phyloP scores from a whole-genome alignment of 2,329 filamentous ascomycete genomes.

The Cryphonectria nitschkei region DNA sequence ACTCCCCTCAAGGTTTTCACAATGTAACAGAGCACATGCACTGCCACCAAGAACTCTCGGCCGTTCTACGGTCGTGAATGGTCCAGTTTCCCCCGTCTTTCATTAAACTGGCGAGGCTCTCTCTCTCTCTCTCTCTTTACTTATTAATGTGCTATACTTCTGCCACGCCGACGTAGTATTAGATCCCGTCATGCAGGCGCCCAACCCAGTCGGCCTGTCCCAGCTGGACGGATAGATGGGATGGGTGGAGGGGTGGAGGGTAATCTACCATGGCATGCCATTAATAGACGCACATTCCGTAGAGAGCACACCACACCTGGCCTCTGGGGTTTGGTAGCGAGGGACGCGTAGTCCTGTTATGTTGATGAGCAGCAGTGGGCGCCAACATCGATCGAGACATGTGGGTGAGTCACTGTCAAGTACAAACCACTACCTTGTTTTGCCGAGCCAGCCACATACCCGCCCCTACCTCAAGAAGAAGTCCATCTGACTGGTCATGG shows the following conservation, averaged over 20 bases:
- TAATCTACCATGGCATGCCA: neutral
- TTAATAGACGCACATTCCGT: slow-evolving; percentile 1
- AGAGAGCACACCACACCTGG: neutral
- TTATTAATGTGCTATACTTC: neutral
- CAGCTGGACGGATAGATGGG: neutral
- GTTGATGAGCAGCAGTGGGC: slow-evolving; percentile 15
- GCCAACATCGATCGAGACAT: slow-evolving; percentile 12
- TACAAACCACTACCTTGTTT: neutral
- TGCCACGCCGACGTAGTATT: neutral
- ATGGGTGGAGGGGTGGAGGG: neutral
- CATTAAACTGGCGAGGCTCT: neutral
- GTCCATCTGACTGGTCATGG: neutral
- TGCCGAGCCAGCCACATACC: slow-evolving; percentile 19
- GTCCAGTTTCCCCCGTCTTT: neutral
- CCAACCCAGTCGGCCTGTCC: neutral
- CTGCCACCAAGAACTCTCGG: neutral
- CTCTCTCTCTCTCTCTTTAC: too few species aligned
- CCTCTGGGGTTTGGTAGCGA: neutral
- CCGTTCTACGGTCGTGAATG: neutral
- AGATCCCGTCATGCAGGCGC: slow-evolving; percentile 9
- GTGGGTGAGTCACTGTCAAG: neutral
- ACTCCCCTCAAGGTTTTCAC: neutral
- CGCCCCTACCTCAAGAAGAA: slow-evolving; percentile 16
- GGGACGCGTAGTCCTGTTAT: neutral
- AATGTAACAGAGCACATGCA: neutral